Conservation (phyloP, 352 stramenopile genomes). For the Phytophthora megakarya region DNA sequence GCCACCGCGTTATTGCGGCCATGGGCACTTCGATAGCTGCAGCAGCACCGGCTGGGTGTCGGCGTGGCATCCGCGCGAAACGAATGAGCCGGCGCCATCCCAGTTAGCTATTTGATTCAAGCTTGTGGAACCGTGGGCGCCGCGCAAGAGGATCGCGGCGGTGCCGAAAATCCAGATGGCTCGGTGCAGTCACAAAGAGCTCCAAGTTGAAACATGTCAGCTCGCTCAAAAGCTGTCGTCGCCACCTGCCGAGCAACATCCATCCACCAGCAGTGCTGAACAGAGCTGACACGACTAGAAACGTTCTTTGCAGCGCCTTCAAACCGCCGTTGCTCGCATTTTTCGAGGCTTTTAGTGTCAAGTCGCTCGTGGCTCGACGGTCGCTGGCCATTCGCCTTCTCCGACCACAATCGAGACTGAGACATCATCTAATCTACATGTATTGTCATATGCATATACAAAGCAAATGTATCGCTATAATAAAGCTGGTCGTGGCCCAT, state of each 20-base stretch:
- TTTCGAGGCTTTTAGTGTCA: neutral
- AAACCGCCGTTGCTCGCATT: neutral
- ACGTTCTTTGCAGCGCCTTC: neutral
- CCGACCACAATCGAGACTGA: constrained; percentile 11
- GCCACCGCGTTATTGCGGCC: constrained; percentile 20
- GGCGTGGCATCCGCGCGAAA: neutral
- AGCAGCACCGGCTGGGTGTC: constrained; percentile 22
- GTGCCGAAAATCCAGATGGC: constrained; percentile 6
- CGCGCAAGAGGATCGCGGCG: constrained; percentile 15
- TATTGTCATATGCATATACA: neutral
- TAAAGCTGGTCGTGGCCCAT: constrained; percentile 6
- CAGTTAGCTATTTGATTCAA: constrained; percentile 24
- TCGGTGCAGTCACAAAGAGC: neutral
- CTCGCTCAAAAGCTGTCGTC: constrained; percentile 12
- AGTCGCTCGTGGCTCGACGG: constrained; percentile 13
- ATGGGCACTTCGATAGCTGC: constrained; percentile 14
- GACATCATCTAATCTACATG: constrained; percentile 22
- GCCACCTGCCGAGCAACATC: neutral
- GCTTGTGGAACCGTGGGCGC: neutral
- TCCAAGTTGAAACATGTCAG: constrained; percentile 6
- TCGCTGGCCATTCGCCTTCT: constrained; percentile 6
- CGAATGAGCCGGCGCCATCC: constrained; percentile 18
- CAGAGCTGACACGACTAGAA: neutral
- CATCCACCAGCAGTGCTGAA: neutral
- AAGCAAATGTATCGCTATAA: neutral